phyloP scores from a whole-genome alignment of 2,329 filamentous ascomycete genomes.

The Myriosclerotinia scirpicola region DNA sequence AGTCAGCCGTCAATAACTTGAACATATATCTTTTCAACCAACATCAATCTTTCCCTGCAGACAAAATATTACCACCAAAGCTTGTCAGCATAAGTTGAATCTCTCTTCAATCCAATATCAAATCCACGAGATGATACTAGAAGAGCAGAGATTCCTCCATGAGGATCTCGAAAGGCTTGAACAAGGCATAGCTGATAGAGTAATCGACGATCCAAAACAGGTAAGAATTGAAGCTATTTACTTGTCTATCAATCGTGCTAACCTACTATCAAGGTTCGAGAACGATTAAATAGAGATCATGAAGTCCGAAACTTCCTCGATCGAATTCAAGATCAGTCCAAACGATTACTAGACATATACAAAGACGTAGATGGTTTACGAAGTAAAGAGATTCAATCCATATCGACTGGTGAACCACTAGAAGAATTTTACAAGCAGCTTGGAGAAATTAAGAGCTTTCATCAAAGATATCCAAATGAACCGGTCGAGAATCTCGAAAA shows the following conservation, averaged over 20 bases:
- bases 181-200: conserved; percentile 86
- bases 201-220: conserved; percentile 84
- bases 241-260: not conserved
- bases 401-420: conserved; percentile 83
- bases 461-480: conserved; percentile 89
- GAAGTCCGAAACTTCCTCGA: conserved; percentile 83
- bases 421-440: conserved; percentile 89
- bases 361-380: conserved; percentile 71
- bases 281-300: conserved; percentile 86
- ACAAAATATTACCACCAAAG: not conserved
- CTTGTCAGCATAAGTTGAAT: not conserved
- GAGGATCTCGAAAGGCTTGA: conserved; percentile 97
- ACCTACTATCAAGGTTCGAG: conserved; percentile 66
- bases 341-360: conserved; percentile 79
- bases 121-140: conserved; percentile 66
- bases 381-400: conserved; percentile 76
- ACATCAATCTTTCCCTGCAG: not conserved
- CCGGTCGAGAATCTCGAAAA: conserved; percentile 93
- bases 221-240: conserved; percentile 49
- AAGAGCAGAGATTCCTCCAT: conserved; percentile 91
- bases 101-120: not conserved
- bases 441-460: conserved; percentile 78
- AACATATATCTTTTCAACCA: not conserved
- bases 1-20: conserved; percentile 2
- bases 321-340: conserved; percentile 84